Evolutionary conservation across 192 early-diverging fungal species (phyloP).

Genomic region (Umbelopsis ramanniana): DNA sequence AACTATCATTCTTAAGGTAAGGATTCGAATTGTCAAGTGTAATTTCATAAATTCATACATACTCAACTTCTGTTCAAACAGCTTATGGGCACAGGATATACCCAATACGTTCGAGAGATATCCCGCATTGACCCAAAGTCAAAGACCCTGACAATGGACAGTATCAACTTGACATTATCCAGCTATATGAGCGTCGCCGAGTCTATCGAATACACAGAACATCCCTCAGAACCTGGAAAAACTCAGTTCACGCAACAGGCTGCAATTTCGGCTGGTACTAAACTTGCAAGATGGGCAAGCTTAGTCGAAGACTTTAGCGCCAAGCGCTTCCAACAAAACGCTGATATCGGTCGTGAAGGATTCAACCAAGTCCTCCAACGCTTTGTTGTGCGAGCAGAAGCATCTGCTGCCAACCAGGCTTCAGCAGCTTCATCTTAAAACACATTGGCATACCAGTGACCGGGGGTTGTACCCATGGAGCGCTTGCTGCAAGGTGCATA

Average conservation of each 20-base stretch:
- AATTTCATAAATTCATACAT: not conserved
- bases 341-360: slow-evolving; percentile 77
- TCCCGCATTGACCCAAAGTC: slow-evolving; percentile 81
- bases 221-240: slow-evolving; percentile 53
- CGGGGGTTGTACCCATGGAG: not conserved
- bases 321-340: slow-evolving; percentile 87
- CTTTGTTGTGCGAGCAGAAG: slow-evolving; percentile 45
- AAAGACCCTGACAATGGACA: slow-evolving; percentile 72
- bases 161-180: slow-evolving; percentile 85
- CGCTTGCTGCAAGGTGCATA: not conserved
- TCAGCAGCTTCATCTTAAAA: not conserved
- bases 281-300: slow-evolving; percentile 65
- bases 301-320: slow-evolving; percentile 83
- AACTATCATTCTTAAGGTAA: slow-evolving; percentile 63
- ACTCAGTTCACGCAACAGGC: slow-evolving; percentile 85
- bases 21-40: too few species aligned
- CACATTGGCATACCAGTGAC: not conserved
- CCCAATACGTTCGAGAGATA: slow-evolving; percentile 88
- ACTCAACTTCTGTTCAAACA: slow-evolving; percentile 32
- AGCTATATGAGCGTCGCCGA: slow-evolving; percentile 84
- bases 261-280: slow-evolving; percentile 74
- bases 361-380: slow-evolving; percentile 86
- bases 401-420: not conserved
- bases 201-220: slow-evolving; percentile 72
- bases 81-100: slow-evolving; percentile 68